Base-by-base conservation (phyloP, 2,329 filamentous ascomycete genomes). In the Fusarium citri region DNA sequence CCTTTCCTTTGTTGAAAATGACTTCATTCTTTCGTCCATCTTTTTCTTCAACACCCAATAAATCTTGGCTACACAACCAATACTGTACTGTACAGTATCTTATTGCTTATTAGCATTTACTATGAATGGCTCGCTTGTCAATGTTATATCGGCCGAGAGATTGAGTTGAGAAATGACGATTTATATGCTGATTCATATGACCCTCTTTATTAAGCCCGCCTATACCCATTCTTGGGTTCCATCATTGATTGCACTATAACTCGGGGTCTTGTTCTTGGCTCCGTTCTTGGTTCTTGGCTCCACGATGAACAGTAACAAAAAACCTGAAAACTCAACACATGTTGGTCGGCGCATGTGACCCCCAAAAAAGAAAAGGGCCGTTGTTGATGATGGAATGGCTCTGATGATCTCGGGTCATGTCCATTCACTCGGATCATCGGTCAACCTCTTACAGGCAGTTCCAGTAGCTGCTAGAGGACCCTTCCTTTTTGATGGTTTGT, bases 251-350 rank as follows among this genome's bases (percentile, higher is more conserved):
- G 41, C 15, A 43, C 34, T 37, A 23, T 43, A 23, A 43, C 49
- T 46, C 22, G 61, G 61, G 47, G 25, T 61, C 28, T 22, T 53
- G 11, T 23, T 66, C 63, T 66, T 66, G 63, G 55, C 61, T 42
- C 43, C 30, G 22, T 37, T 31, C 64, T 67, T 66, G 64, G 30
- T 25, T 43, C 64, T 67, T 66, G 64, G 63, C 56, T 66, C 64
- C 63, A 62, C 49, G 18, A 58, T 37, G 25, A 41, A 41, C 45
- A 23, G 34, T 25, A 51, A 51, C 22, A 37, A 54, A 66, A 66
- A 66, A 66, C 61, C 63, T 61, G 61, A 60, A 47, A 56, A 31
- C 8, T 10, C 14, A 53, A 28, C 41, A 55, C 59, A 25, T 61
- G 43, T 49, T 54, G 20, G 61, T 46, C 46, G 26, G 26, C 26